These are phyloP conservation scores for Chiua sp. DNA, from an alignment of 1,284 basidiomycete species.

Conservation along the genomic window DNA sequence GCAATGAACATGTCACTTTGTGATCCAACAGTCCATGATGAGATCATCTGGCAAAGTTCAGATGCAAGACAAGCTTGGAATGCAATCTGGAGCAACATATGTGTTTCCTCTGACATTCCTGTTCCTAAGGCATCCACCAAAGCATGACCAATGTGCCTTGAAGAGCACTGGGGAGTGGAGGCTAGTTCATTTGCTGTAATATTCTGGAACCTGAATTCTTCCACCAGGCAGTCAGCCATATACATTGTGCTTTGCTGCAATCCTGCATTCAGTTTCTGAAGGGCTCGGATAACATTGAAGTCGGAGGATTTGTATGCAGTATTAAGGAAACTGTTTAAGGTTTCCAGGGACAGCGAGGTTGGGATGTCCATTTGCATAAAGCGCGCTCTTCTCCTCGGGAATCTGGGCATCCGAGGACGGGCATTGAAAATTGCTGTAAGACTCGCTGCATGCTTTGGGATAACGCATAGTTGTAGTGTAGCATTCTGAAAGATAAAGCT, in stretches of 20 bases:
- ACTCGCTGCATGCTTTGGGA: too few species aligned
- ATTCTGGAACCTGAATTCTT: constrained; percentile 2
- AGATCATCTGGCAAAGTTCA: constrained; percentile 1
- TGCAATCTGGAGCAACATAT: constrained; percentile 14
- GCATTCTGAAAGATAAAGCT: not conserved
- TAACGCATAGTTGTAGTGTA: too few species aligned
- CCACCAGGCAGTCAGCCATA: constrained; percentile 10
- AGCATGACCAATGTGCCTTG: not conserved
- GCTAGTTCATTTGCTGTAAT: not conserved
- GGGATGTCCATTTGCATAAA: too few species aligned
- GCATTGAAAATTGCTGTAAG: too few species aligned
- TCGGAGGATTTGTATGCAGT: constrained; percentile 19
- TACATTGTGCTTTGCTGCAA: constrained; percentile 11
- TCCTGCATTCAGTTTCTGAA: constrained; percentile 16
- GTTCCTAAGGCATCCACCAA: constrained; percentile 7
- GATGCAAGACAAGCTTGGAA: constrained; percentile 12
- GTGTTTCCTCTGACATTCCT: not conserved
- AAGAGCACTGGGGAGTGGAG: not conserved
- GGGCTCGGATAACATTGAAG: constrained; percentile 6
- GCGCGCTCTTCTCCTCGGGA: too few species aligned
- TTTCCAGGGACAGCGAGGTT: not conserved
- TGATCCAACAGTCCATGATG: constrained; percentile 14
- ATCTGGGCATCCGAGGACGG: too few species aligned
- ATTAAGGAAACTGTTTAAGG: constrained; percentile 8
- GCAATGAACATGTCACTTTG: constrained; percentile 5